Conservation (phyloP, 371 early-diverging fungal species). For the Mortierella sp. region DNA sequence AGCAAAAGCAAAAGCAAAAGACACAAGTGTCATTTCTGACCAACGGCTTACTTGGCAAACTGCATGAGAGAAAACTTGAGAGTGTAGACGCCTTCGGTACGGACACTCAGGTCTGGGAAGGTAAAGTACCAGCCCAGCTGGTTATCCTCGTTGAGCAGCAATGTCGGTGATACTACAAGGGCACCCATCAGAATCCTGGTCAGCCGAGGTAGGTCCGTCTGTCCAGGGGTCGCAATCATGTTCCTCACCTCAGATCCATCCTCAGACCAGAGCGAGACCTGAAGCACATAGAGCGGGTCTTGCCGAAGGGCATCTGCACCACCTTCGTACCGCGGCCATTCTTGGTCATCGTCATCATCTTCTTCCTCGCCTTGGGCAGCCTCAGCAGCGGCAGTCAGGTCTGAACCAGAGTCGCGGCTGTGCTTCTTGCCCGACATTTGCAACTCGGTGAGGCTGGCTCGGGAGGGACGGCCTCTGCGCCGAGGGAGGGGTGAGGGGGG, state of each 20-base stretch:
- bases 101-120: conserved; percentile 90
- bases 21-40: neutral
- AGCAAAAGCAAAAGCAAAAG: neutral
- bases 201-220: conserved; percentile 65
- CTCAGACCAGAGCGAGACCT: conserved; percentile 82
- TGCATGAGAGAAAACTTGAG: conserved; percentile 80
- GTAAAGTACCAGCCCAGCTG: conserved; percentile 89
- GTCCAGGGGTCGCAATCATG: conserved; percentile 59
- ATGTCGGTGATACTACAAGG: conserved; percentile 82
- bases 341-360: conserved; percentile 44
- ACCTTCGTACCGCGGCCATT: conserved; percentile 12
- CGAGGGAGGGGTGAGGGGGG: conserved; percentile 1
- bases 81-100: conserved; percentile 90
- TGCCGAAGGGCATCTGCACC: conserved; percentile 13
- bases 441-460: neutral
- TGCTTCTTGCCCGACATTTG: neutral
- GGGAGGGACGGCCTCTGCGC: conserved; percentile 25
- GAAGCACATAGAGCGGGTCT: conserved; percentile 79
- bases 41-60: conserved; percentile 59
- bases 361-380: conserved; percentile 1
- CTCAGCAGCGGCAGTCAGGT: too few relatives aligned
- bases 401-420: neutral
- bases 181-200: conserved; percentile 83
- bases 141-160: conserved; percentile 79
- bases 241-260: conserved; percentile 67